Conservation (phyloP, 345 rosid species). For the Clarkia xantiana region DNA sequence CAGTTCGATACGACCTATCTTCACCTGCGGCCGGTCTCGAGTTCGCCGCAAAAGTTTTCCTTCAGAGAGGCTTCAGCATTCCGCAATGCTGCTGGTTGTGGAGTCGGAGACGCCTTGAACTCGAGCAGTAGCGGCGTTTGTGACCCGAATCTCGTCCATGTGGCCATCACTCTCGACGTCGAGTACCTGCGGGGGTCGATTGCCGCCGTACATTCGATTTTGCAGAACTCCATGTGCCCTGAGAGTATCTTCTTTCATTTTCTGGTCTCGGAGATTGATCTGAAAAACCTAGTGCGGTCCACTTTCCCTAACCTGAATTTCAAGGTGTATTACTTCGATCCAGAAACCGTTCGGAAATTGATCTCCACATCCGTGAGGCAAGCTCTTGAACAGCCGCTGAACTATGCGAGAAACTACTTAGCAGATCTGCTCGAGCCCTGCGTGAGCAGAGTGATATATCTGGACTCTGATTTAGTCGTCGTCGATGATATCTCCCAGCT, state of each 20-base stretch:
- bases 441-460: constrained; percentile 36
- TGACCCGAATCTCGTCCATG: constrained; percentile 45
- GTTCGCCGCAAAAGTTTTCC: constrained; percentile 13
- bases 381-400: constrained; percentile 57
- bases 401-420: constrained; percentile 52
- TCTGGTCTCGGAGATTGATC: constrained; percentile 31
- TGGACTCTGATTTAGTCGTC: constrained; percentile 51
- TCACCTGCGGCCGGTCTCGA: constrained; percentile 7
- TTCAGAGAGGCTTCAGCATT: constrained; percentile 31
- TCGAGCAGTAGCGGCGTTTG: constrained; percentile 19
- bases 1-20: constrained; percentile 24
- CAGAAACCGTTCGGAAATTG: constrained; percentile 36
- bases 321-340: constrained; percentile 43
- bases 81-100: constrained; percentile 47
- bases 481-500: constrained; percentile 48
- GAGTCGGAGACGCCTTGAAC: neutral
- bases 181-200: constrained; percentile 53
- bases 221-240: constrained; percentile 44
- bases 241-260: constrained; percentile 53
- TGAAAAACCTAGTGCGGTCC: constrained; percentile 33
- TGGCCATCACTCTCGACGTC: constrained; percentile 49
- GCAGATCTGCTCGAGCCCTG: constrained; percentile 57
- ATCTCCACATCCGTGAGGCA: constrained; percentile 53
- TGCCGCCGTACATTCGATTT: constrained; percentile 52
- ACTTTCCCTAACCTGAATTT: constrained; percentile 40